These are phyloP conservation scores for Vaccinium macrocarpon DNA, from an alignment of 148 eudicot genomes.

Conservation along the genomic window DNA sequence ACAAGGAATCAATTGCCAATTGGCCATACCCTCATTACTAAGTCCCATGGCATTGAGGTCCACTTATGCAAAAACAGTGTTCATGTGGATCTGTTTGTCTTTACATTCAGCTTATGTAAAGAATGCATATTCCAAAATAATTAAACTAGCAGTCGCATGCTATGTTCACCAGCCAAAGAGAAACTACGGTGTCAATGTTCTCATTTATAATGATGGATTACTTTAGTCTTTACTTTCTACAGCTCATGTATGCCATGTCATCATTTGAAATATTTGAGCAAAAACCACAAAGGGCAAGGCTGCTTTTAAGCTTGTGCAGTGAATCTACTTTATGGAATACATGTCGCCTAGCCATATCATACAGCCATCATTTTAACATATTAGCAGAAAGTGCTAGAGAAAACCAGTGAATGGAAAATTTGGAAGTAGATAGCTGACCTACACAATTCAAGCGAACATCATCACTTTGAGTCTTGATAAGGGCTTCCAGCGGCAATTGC, in stretches of 20 bases:
- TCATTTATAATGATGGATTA: neutral
- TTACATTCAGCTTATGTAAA: neutral
- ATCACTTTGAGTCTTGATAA: conserved; percentile 83
- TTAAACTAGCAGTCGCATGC: neutral
- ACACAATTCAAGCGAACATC: conserved; percentile 89
- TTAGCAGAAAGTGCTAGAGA: neutral
- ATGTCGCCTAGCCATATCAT: neutral
- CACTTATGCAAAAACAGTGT: neutral
- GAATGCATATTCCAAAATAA: neutral
- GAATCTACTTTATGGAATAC: neutral
- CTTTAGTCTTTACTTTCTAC: neutral
- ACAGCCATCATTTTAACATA: neutral
- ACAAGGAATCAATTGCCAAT: neutral
- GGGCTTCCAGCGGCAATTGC: conserved; percentile 63
- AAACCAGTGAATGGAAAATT: neutral
- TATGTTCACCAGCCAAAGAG: neutral
- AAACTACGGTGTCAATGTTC: neutral
- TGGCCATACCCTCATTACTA: neutral
- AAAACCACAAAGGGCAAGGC: neutral
- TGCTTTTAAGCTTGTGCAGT: neutral
- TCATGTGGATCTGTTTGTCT: neutral
- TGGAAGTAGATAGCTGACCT: conserved; percentile 44
- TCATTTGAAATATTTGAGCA: neutral
- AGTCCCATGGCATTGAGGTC: neutral
- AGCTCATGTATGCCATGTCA: neutral